phyloP scores from a whole-genome alignment of 768 basidiomycete species.

The Lactarius sanguifluus region DNA sequence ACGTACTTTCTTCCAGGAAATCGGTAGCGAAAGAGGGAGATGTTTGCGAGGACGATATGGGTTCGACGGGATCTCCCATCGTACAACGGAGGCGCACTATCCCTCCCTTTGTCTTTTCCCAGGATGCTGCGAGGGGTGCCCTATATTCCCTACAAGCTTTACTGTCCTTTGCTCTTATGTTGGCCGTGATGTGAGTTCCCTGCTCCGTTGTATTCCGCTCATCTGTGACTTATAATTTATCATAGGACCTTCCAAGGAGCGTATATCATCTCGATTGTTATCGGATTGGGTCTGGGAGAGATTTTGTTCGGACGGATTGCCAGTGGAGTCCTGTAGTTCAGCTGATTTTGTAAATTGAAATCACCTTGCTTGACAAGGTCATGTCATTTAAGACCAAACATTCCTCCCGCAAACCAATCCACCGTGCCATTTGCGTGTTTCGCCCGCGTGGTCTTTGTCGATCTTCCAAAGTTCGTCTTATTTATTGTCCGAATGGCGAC shows the following conservation, averaged over 20 bases:
- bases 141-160: slow-evolving; percentile 62
- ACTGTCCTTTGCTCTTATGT: slow-evolving; percentile 72
- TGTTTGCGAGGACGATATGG: not conserved
- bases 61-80: slow-evolving; percentile 2
- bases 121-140: slow-evolving; percentile 71
- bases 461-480: too few species aligned
- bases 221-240: slow-evolving; percentile 22
- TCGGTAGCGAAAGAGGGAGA: slow-evolving; percentile 1
- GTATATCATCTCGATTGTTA: slow-evolving; percentile 69
- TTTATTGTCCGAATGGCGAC: too few species aligned
- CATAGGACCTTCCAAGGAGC: slow-evolving; percentile 81
- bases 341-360: not conserved
- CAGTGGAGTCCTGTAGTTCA: slow-evolving; percentile 11
- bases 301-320: slow-evolving; percentile 62
- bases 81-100: slow-evolving; percentile 39
- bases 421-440: too few species aligned
- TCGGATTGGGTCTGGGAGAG: slow-evolving; percentile 76
- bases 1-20: not conserved
- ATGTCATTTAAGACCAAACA: too few species aligned
- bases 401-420: too few species aligned
- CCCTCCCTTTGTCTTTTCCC: slow-evolving; percentile 62
- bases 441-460: too few species aligned
- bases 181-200: slow-evolving; percentile 68
- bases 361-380: not conserved
- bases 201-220: slow-evolving; percentile 16